Base-by-base conservation (phyloP, 2,329 filamentous ascomycete species). In the Gliomastix tumulicola region DNA sequence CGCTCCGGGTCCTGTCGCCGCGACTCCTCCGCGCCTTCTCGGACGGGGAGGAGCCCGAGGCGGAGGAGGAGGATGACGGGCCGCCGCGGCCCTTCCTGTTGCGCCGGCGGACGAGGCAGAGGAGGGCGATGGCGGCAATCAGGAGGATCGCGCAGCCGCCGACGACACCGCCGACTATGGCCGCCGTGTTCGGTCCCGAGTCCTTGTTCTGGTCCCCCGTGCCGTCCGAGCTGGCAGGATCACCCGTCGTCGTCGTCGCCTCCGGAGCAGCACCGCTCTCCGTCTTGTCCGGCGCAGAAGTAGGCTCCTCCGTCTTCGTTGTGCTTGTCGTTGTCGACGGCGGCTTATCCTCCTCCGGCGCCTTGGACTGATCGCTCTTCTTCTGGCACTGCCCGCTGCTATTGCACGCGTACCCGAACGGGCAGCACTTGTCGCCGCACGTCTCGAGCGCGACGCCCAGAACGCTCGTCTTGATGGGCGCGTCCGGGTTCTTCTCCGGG, bases 361-460 rank as follows among this genome's bases (percentile, higher is more conserved):
- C n/a, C 21, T 53, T 43, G 8, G 57, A 54, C 49, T 82, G 73
- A 48, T 82, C 68, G 13, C 59, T 43, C 42, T 78, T 56, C 46
- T 61, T 65, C 10, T 65, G 53, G 48, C 83, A 88, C 42, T 62
- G 40, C 30, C 27, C 34, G 7, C 15, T 43, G n/a, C 60, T 60
- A 36, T 52, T 53, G 59, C 84, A 89, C 2, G 64, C 61, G 59
- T 82, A 88, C 4, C 84, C 84, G 55, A 81, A 80, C 0, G 84
- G 84, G 52, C 84, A 89, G 58, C 84, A 89, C n/a, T 47, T 37
- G 47, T 43, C 56, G 12, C 72, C 79, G 47, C 84, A 88, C 16
- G 59, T 66, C 3, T 62, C 57, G 12, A 88, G 63, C 10, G 64
- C 59, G 9, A 71, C 66, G 15, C 66, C 65, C 21, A 84, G 72